A percentile compares a stretch with the other conserved stretches of the same genome.
Evolutionary conservation across 176 grass and related monocot species (phyloP).

Genomic region (Leersia perrieri): DNA sequence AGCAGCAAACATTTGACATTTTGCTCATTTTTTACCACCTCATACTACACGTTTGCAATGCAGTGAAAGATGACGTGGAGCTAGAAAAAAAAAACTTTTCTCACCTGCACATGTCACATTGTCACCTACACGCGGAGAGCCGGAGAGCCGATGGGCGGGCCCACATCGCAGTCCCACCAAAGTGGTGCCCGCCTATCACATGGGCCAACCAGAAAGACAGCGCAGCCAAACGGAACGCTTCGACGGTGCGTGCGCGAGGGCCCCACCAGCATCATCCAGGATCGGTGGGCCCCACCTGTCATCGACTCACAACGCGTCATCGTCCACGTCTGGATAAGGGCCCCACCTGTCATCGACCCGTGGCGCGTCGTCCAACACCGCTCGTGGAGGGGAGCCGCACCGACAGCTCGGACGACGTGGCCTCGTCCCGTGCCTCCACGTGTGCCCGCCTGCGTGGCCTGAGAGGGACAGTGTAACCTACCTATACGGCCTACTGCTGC

Average conservation of each 20-base stretch:
- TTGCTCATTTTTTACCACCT: not conserved
- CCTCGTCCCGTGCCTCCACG: not conserved
- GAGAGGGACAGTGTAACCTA: conserved; percentile 64
- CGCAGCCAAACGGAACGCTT: not conserved
- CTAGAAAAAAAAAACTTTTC: not conserved
- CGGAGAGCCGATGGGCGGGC: no score
- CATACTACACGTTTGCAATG: not conserved
- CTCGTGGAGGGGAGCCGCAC: conserved; percentile 15
- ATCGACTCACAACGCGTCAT: no score
- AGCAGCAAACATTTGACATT: not conserved
- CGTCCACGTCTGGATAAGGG: no score
- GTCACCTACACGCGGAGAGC: no score
- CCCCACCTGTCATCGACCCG: conserved; percentile 21
- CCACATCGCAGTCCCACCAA: not conserved
- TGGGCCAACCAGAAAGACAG: not conserved
- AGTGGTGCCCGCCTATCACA: not conserved
- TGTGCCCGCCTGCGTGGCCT: conserved; percentile 29
- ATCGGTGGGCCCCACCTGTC: not conserved
- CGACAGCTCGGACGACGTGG: conserved; percentile 46
- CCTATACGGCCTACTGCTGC: not conserved
- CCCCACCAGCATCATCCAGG: not conserved
- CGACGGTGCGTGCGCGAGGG: not conserved
- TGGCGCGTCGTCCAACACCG: not conserved
- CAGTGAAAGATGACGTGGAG: not conserved
- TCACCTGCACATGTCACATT: not conserved